Evolutionary conservation across 352 stramenopile species (phyloP).

Genomic region (Phytophthora colocasiae): DNA sequence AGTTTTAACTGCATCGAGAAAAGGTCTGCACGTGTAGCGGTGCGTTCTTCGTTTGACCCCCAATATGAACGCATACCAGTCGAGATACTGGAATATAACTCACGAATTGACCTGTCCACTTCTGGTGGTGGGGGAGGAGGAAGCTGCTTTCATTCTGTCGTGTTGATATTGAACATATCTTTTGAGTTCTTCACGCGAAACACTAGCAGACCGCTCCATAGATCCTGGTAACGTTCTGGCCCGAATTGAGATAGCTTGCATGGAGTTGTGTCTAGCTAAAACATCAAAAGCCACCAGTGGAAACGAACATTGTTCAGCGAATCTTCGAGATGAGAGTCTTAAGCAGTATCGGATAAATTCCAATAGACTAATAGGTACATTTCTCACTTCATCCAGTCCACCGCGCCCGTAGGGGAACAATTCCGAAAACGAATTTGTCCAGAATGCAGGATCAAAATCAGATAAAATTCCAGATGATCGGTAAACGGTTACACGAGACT

Average conservation of each 20-base stretch:
- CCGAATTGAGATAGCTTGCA: conserved; percentile 4
- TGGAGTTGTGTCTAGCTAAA: neutral
- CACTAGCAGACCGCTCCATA: neutral
- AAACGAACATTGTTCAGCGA: neutral
- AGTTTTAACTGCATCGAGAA: conserved; percentile 2
- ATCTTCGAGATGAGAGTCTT: neutral
- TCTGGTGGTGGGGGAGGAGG: neutral
- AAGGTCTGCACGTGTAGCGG: neutral
- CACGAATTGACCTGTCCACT: neutral
- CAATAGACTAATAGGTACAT: neutral
- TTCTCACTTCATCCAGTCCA: conserved; percentile 16
- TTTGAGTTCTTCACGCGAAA: neutral
- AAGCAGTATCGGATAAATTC: conserved; percentile 15
- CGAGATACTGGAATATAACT: neutral
- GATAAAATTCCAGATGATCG: conserved; percentile 26
- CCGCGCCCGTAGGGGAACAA: conserved; percentile 27
- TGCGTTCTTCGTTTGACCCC: neutral
- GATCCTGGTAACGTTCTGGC: neutral
- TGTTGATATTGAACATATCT: neutral
- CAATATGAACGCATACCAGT: conserved; percentile 1
- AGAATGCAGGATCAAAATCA: conserved; percentile 31
- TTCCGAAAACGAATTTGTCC: conserved; percentile 6
- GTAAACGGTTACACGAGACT: conserved; percentile 3
- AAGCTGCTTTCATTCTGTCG: neutral
- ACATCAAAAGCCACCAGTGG: conserved; percentile 12